These are phyloP conservation scores for Fusarium sp. DNA, from an alignment of 2,329 filamentous ascomycete genomes.

Conservation along the genomic window DNA sequence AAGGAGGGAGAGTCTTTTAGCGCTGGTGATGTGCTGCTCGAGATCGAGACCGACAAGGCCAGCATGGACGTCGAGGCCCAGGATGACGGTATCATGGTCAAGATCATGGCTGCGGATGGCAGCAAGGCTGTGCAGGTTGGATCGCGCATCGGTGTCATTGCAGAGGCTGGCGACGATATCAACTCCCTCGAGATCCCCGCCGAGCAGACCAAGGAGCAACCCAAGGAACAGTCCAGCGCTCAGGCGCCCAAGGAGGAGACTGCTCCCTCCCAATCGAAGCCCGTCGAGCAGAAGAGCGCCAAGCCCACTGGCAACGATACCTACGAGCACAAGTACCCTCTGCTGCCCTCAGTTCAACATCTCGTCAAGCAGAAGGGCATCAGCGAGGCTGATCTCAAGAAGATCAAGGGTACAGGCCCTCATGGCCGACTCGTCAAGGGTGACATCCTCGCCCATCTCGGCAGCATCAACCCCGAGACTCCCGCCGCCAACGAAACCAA, in stretches of 20 bases:
- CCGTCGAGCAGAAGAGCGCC: constrained; percentile 51
- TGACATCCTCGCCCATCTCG: constrained; percentile 91
- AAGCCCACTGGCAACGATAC: constrained; percentile 59
- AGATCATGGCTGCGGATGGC: constrained; percentile 80
- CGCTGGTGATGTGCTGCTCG: constrained; percentile 86
- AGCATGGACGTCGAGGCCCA: constrained; percentile 96
- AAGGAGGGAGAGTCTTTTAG: constrained; percentile 87
- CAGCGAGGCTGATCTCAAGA: constrained; percentile 77
- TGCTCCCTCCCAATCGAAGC: constrained; percentile 48
- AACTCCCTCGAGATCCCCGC: constrained; percentile 77
- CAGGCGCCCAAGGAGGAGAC: constrained; percentile 54
- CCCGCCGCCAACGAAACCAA: constrained; percentile 76
- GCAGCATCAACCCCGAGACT: constrained; percentile 77
- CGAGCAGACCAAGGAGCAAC: constrained; percentile 71
- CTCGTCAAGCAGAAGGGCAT: constrained; percentile 84
- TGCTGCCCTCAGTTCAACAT: constrained; percentile 85
- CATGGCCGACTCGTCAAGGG: constrained; percentile 92
- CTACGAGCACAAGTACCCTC: constrained; percentile 75
- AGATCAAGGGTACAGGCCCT: constrained; percentile 89
- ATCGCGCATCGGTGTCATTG: constrained; percentile 82
- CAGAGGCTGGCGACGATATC: constrained; percentile 84
- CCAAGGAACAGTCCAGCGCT: constrained; percentile 63
- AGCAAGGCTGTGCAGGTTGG: constrained; percentile 83
- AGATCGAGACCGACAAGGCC: constrained; percentile 95
- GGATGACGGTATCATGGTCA: constrained; percentile 86